phyloP scores from a whole-genome alignment of 257 asterid species.

The Lavandula angustifolia region DNA sequence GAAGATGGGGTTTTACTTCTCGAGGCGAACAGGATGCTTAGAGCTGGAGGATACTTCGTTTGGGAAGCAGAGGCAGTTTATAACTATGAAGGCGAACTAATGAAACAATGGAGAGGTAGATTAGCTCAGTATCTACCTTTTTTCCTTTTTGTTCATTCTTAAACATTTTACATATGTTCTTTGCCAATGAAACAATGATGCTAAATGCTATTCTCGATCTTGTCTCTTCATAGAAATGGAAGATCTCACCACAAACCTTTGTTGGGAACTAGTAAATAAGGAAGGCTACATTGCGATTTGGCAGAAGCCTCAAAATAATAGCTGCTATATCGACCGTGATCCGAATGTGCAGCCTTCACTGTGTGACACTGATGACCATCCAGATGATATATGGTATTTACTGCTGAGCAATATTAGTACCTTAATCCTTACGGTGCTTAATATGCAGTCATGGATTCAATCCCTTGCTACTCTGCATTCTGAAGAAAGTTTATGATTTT shows the following conservation, averaged over 20 bases:
- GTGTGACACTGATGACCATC: conserved; percentile 47
- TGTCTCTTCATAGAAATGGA: conserved; percentile 49
- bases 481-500: too few species aligned
- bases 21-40: conserved; percentile 64
- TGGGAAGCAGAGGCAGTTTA: conserved; percentile 42
- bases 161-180: neutral
- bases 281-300: conserved; percentile 52
- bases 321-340: conserved; percentile 54
- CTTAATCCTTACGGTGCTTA: too few species aligned
- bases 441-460: too few species aligned
- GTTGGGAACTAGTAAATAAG: conserved; percentile 56
- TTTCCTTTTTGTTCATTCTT: neutral
- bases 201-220: neutral
- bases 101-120: conserved; percentile 55
- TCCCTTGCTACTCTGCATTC: neutral
- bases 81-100: conserved; percentile 32
- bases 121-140: neutral
- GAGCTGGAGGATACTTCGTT: conserved; percentile 67
- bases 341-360: conserved; percentile 40
- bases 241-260: conserved; percentile 43
- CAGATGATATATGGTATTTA: conserved; percentile 56
- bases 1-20: conserved; percentile 62
- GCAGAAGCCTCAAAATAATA: conserved; percentile 59
- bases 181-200: conserved; percentile 3
- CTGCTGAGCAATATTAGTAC: neutral